phyloP scores from a whole-genome alignment of 139 green algal genomes.

The Chlamydomonas sp. region DNA sequence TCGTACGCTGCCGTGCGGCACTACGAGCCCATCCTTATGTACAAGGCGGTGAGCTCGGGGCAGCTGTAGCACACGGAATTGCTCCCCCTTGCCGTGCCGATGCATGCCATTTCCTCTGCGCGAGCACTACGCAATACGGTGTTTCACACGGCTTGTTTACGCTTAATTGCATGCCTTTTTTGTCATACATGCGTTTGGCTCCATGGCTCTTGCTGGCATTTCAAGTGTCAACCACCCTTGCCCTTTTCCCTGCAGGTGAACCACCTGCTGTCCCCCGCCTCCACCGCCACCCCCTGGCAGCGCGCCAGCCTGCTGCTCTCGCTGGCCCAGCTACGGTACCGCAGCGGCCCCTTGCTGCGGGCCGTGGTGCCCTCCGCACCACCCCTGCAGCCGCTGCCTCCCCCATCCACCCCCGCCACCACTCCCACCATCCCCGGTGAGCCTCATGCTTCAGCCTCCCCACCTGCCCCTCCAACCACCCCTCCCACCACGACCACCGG shows the following conservation, averaged over 20 bases:
- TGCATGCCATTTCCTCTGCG: too few relatives aligned
- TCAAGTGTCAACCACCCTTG: background rate
- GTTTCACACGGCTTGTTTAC: too few relatives aligned
- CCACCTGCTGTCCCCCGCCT: background rate
- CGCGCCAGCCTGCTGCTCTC: slow-evolving; percentile 9
- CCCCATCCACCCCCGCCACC: background rate
- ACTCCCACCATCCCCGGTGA: too few relatives aligned
- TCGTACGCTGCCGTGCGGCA: background rate
- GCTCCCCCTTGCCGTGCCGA: background rate
- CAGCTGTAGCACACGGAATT: too few relatives aligned
- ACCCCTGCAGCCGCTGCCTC: background rate
- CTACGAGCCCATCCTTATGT: slow-evolving; percentile 30
- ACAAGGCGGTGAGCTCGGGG: background rate
- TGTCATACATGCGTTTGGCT: background rate
- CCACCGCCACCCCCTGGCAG: slow-evolving; percentile 15
- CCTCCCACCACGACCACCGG: too few relatives aligned
- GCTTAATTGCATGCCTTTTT: too few relatives aligned
- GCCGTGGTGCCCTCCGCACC: background rate
- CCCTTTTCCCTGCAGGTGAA: background rate
- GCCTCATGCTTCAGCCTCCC: too few relatives aligned
- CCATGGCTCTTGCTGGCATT: background rate
- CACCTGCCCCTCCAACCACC: too few relatives aligned
- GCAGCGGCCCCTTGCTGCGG: slow-evolving; percentile 15
- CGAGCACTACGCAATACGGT: too few relatives aligned
- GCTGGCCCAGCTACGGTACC: background rate